phyloP scores from a whole-genome alignment of 169 alveolate species.

The Babesia gibsoni region DNA sequence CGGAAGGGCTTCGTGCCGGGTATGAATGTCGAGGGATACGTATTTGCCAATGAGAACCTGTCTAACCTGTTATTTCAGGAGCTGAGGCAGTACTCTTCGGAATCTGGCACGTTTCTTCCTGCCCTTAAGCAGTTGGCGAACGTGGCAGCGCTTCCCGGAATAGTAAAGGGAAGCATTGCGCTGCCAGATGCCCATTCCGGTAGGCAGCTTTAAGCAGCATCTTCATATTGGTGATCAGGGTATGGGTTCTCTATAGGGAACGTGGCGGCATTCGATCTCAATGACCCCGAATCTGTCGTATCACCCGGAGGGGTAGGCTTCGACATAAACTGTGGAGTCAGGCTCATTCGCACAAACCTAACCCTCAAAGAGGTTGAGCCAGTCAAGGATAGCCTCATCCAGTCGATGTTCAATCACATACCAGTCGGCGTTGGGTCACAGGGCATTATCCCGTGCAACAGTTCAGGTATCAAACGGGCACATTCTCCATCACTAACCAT shows the following conservation, averaged over 20 bases:
- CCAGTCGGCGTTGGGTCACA: conserved; percentile 90
- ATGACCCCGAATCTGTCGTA: conserved; percentile 74
- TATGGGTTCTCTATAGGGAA: conserved; percentile 89
- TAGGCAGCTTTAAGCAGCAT: neutral
- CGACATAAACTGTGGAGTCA: conserved; percentile 88
- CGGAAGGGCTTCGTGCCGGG: conserved; percentile 79
- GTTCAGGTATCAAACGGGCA: neutral
- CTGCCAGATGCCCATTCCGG: conserved; percentile 86
- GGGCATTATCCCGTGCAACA: conserved; percentile 73
- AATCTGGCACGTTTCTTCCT: conserved; percentile 80
- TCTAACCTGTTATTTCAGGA: conserved; percentile 73
- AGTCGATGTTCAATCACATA: conserved; percentile 80
- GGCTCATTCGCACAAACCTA: conserved; percentile 73
- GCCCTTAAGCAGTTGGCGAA: conserved; percentile 86
- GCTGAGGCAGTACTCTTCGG: conserved; percentile 54
- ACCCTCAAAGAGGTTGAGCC: conserved; percentile 66
- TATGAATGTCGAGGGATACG: conserved; percentile 80
- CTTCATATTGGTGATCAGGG: conserved; percentile 51
- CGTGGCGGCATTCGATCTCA: conserved; percentile 88
- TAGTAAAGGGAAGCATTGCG: conserved; percentile 80
- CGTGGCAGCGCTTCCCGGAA: conserved; percentile 88
- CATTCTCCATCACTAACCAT: neutral
- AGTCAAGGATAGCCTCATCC: conserved; percentile 77
- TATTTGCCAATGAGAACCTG: conserved; percentile 76
- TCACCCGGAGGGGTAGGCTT: conserved; percentile 92